Conservation (phyloP, 352 stramenopile genomes). For the Pythium dissotocum region DNA sequence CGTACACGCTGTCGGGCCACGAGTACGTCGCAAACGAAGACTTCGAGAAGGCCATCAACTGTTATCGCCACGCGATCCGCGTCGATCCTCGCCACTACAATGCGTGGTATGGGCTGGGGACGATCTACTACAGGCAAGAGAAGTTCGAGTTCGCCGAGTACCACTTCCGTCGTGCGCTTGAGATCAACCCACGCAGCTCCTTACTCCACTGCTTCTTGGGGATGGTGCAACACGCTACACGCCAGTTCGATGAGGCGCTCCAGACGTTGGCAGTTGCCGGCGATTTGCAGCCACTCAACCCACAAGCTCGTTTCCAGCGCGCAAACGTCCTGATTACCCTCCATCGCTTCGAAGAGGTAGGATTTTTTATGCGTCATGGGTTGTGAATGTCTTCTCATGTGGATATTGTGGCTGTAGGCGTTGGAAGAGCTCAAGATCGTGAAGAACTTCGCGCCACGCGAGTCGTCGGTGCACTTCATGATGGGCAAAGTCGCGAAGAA, state of each 20-base stretch:
- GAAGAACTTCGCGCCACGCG: conserved; percentile 91
- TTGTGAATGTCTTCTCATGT: neutral
- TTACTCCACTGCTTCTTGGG: conserved; percentile 95
- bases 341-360: conserved; percentile 87
- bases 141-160: conserved; percentile 98
- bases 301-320: conserved; percentile 93
- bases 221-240: conserved; percentile 93
- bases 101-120: conserved; percentile 91
- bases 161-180: conserved; percentile 93
- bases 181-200: conserved; percentile 94
- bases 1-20: conserved; percentile 97
- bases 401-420: conserved; percentile 41
- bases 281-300: conserved; percentile 91
- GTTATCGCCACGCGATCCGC: conserved; percentile 94
- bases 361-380: neutral
- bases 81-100: conserved; percentile 93
- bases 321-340: conserved; percentile 94
- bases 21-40: conserved; percentile 98
- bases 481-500: conserved; percentile 95
- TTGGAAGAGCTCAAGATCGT: conserved; percentile 92
- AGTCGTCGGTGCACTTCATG: conserved; percentile 96
- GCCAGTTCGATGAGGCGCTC: conserved; percentile 90
- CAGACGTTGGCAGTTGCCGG: conserved; percentile 87
- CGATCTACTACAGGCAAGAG: conserved; percentile 97
- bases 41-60: conserved; percentile 97